Evolutionary conservation across 129 eudicot species (phyloP), one percentile per base, ranked within the genome.

Genomic region (Artemisia argyi): DNA sequence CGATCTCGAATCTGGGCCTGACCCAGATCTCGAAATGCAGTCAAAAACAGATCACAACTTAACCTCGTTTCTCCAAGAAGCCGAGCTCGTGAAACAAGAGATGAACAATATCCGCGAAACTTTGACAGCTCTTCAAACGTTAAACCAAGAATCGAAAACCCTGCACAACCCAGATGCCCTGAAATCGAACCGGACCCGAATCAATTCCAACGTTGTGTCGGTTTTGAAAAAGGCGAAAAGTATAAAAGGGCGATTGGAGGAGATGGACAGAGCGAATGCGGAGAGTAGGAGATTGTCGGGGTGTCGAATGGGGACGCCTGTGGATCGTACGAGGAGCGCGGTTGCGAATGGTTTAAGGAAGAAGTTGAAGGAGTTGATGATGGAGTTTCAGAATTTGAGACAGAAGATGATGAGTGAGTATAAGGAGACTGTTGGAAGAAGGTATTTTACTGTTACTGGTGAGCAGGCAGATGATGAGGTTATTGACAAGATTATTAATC

Each of bases 261-360:
- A 81, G n/a, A 89, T 92, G 96, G 98, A 92, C 70, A 66, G 92
- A 35, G 79, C 85, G 4, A 92, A 87, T 44, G 87, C 83, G 0
- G 72, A 48, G 73, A 92, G 82, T 74, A 39, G 98, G 74, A 46
- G 96, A 67, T 52, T 89, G 49, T 93, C 96, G 0, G 95, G 92
- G 10, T 90, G 97, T 75, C 84, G 79, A 19, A 64, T 66, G 74
- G 98, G 98, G 9, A 83, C 89, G 4, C 90, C 87, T 49, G 85
- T 90, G 65, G 98, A 93, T 24, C 53, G 97, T 39, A 90, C 97
- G 1, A 61, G 98, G 14, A 74, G 83, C 0, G 91, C 96, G 3
- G 97, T 93, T n/a, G 88, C 96, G 0, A 93, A 93, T 69, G 98
- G 97, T 65, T 71, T 93, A 73, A 85, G 98, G 90, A 90, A 82